Base-by-base conservation (phyloP, 306 rosid genomes). In the Sechiopsis laciniata region DNA sequence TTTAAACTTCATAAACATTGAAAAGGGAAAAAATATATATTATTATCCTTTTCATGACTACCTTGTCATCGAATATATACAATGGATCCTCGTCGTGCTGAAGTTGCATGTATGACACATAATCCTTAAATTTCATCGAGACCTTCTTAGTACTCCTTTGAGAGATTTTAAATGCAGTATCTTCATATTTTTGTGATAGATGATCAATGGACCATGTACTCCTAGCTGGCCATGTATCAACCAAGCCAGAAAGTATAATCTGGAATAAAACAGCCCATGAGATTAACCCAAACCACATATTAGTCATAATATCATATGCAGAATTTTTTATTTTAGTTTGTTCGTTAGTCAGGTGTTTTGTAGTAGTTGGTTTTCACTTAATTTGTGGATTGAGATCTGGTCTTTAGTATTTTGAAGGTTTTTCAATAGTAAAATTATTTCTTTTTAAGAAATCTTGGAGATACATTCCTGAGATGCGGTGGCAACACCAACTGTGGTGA, bases 81-180 rank as follows among this genome's bases (percentile, higher is more conserved):
- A 94, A 82, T 37, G 99, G 99, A 84, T 94, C 99, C 84, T 94
- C 99, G 79, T 94, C 97, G 16, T 84, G 91, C 82, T 94, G 99
- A 84, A 82, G 80, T 74, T 87, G 74, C 84, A 82, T 82, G 84
- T 94, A 94, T n/a, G 89, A 78, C 52, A 78, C 89, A 87, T 91
- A 94, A 81, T 89, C 95, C 77, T 94, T 82, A 78, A 94, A 81
- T 80, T 85, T 91, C 95, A 94, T 91, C 53, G 79, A 81, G 60
- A 83, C 64, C 85, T 89, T 94, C 71, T 61, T 75, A 19, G 91
- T 57, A 81, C 88, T 81, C 83, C 81, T 88, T 83, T 91, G 96
- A 82, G 97, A 94, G 83, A 91, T 88, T 81, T 76, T 94, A 82
- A 94, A 94, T 74, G 85, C 77, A 24, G 84, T 81, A 73, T 94